Base-by-base conservation (phyloP, 768 basidiomycete species). In the Mycena haematopus region DNA sequence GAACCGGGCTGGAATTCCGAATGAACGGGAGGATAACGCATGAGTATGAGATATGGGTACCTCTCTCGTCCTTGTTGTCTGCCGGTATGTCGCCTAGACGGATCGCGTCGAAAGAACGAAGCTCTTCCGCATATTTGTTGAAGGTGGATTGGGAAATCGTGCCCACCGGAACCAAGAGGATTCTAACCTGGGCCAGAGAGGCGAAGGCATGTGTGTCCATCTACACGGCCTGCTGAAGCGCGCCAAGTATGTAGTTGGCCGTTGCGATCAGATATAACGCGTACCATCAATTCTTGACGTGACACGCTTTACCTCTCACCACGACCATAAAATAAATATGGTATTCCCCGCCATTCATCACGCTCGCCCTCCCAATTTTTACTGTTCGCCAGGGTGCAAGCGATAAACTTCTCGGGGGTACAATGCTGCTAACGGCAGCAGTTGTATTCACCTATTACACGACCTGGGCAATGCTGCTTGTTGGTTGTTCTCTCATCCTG, bases 391-490 rank as follows among this genome's bases (percentile, higher is more conserved):
- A 96, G 95, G 88, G 86, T 42, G 73, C 84, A 67, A 91, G 88
- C 67, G 95, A 97, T 77, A 95, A 92, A 79, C 78, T 82, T 45
- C 76, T 95, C 11, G 95, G 95, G 53, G 85, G 88, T 31, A 68
- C 79, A 45, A 93, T 96, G 91, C 85, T 97, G 72, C 79, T 92
- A 65, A 81, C 84, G 64, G 93, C 93, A 35, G 83, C 85, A 7
- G 74, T 86, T 46, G 85, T 92, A 38, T 96, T 96, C 78, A 78
- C 84, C 11, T 98, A 98, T 74, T 99, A 98, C 75, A 95, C 96
- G 1, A 81, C 84, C 27, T 98, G 96, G 96, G 89, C 95, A 15
- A 82, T 97, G 56, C 78, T 98, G 53, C 83, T 96, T 56, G 95
- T 95, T 67, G 70, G 90, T 76, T 21, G 15, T 29, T n/a, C 14